Evolutionary conservation across 495 filamentous ascomycete species (phyloP), one percentile per base, ranked within the genome.

Genomic region (Penicillium longicatenatum): DNA sequence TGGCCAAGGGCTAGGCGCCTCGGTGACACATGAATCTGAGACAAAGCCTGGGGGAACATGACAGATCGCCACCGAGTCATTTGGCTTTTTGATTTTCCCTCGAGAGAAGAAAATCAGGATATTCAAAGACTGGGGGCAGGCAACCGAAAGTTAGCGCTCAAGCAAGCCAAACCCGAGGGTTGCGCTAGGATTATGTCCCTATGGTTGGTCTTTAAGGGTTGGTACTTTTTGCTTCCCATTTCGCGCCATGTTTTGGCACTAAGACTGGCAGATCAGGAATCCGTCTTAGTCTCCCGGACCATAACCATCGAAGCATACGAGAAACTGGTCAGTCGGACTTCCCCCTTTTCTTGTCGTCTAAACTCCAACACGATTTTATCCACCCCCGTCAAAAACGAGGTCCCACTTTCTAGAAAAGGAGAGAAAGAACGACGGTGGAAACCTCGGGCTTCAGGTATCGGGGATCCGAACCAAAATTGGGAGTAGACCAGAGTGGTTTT

Each of bases 1-100:
- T 16, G 51, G 31, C 46, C 49, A 54, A 16, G 50, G 54, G 37
- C 50, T 44, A 54, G 14, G 50, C 44, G 41, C 54, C 57, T 59
- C 54, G 59, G 59, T 61, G 42, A 37, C 59, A 62, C 61, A 65
- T 61, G 65, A 57, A 58, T 52, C 42, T 24, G 30, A 50, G 37
- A 52, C 55, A 57, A 26, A 48, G 24, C 7, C 3, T 26, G 19
- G 35, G 48, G 29, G n/a, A 33, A 56, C 31, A 47, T n/a, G 35
- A 43, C 21, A 33, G 24, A 53, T 58, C 42, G 50, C 22, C 50
- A 47, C 39, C 22, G 1, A 35, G 24, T 20, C 31, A 12, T 22
- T 29, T 37, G 17, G 20, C 14, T 24, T 26, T 29, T 24, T 42
- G 10, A 14, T 48, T 17, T 30, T 30, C 12, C 20, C 16, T 11